Evolutionary conservation across 2,329 filamentous ascomycete genomes (phyloP).

Genomic region (Exophiala bonariae): DNA sequence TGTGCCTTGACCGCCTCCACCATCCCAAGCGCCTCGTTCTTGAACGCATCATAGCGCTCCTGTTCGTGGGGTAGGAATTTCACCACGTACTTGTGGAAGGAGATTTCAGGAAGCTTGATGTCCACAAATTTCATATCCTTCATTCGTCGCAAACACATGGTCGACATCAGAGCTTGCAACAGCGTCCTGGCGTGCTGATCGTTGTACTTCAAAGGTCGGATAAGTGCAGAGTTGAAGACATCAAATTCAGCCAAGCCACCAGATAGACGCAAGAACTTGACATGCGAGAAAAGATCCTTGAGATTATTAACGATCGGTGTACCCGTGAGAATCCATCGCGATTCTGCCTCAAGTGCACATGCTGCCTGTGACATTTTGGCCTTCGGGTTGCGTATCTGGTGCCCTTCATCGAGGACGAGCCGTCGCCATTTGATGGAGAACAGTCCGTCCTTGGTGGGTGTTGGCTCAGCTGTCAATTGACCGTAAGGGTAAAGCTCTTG

Average conservation of each 20-base stretch:
- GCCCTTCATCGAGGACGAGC: slow-evolving; percentile 80
- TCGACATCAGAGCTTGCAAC: slow-evolving; percentile 75
- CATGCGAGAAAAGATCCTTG: slow-evolving; percentile 75
- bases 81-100: slow-evolving; percentile 75
- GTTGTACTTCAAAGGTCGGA: slow-evolving; percentile 64
- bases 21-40: slow-evolving; percentile 71
- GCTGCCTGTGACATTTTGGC: slow-evolving; percentile 72
- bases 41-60: slow-evolving; percentile 67
- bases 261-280: slow-evolving; percentile 73
- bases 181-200: slow-evolving; percentile 61
- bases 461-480: slow-evolving; percentile 43
- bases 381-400: slow-evolving; percentile 74
- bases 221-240: slow-evolving; percentile 72
- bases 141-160: slow-evolving; percentile 75
- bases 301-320: slow-evolving; percentile 83
- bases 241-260: slow-evolving; percentile 73
- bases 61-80: slow-evolving; percentile 72
- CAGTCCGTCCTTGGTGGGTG: slow-evolving; percentile 49
- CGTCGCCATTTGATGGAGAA: slow-evolving; percentile 73
- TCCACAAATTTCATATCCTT: slow-evolving; percentile 91
- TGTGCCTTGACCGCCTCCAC: slow-evolving; percentile 41
- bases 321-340: slow-evolving; percentile 76
- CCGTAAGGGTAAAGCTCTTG: slow-evolving; percentile 60
- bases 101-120: slow-evolving; percentile 72
- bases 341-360: slow-evolving; percentile 65